phyloP scores from a whole-genome alignment of 805 yeast species.

The Candida nonsorbophila region DNA sequence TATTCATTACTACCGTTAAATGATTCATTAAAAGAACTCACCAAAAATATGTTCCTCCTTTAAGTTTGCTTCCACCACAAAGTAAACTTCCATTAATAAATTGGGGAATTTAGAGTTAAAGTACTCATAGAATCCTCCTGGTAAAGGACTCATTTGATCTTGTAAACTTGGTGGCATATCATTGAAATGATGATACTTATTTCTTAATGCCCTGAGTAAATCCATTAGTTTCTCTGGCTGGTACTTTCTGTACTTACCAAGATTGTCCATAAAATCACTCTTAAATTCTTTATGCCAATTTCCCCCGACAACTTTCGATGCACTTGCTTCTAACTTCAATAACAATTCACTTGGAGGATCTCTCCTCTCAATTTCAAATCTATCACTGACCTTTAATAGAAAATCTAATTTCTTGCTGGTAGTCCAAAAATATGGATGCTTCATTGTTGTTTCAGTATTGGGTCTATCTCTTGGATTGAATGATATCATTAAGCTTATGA shows the following conservation, averaged over 20 bases:
- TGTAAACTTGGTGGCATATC: conserved; percentile 73
- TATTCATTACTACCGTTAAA: conserved; percentile 4
- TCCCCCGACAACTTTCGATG: conserved; percentile 44
- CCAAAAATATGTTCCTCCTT: conserved; percentile 58
- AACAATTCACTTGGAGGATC: conserved; percentile 71
- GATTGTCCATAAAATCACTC: conserved; percentile 65
- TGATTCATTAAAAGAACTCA: conserved; percentile 22
- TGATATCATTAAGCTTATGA: conserved; percentile 68
- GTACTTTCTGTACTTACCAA: conserved; percentile 89
- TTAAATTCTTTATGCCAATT: conserved; percentile 83
- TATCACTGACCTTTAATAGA: conserved; percentile 79
- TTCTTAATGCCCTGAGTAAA: conserved; percentile 80
- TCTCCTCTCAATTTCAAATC: conserved; percentile 79
- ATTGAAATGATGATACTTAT: conserved; percentile 91
- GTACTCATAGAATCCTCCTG: conserved; percentile 78
- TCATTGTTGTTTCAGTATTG: conserved; percentile 57
- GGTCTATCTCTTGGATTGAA: conserved; percentile 69
- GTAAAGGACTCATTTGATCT: conserved; percentile 67
- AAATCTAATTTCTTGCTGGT: conserved; percentile 72
- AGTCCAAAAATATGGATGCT: conserved; percentile 89
- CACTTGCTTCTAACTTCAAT: conserved; percentile 47
- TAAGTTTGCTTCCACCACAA: conserved; percentile 51
- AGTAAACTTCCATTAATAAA: conserved; percentile 69
- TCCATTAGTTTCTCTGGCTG: conserved; percentile 77
- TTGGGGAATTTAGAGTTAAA: conserved; percentile 74